Evolutionary conservation across 208 protist species (phyloP), one percentile per base, ranked within the genome.

Genomic region (Leptomonas pyrrhocoris): DNA sequence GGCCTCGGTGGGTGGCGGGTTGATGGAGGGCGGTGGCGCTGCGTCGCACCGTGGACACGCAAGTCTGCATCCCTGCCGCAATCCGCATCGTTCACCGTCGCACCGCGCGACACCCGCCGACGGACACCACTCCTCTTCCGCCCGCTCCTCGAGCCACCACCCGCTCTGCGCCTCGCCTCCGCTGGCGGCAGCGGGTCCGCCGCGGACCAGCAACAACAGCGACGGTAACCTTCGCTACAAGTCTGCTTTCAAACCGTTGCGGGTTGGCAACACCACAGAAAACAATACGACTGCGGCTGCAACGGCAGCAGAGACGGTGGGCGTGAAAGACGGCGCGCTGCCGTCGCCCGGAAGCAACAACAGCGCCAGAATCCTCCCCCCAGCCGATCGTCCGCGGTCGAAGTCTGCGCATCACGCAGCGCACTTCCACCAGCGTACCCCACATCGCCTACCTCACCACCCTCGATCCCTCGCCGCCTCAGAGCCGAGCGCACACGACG

Each of bases 171-270:
- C 23, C 21, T 60, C 36, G 5, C 55, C 55, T 40, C 38, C 1
- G 27, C 30, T 27, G 31, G 11, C 30, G 12, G 11, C 30, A 21
- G 28, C 11, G 2, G 34, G 36, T 36, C 34, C 11, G 4, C 55
- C 19, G 55, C 55, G 3, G 34, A 9, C 34, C 3, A 38, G 9
- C 34, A 38, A 3, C 8, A 48, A 40, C 51, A 50, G 27, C 51
- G n/a, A n/a, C n/a, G 31, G 61, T 21, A 34, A 28, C 43, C 18
- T 40, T n/a, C 61, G 31, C 40, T 66, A 68, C 61, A 75, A 63
- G 54, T 54, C 69, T n/a, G 45, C 68, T 21, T 75, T 75, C 45
- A 60, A 64, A 19, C 48, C 60, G 3, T 21, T 63, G 54, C 69
- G 54, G n/a, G 34, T 68, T 16, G 25, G 61, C 25, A 45, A n/a